A percentile compares a stretch with the other conserved stretches of the same genome.
These are phyloP conservation scores for Coffea humblotiana DNA, from an alignment of 305 asterid genomes.

Conservation along the genomic window DNA sequence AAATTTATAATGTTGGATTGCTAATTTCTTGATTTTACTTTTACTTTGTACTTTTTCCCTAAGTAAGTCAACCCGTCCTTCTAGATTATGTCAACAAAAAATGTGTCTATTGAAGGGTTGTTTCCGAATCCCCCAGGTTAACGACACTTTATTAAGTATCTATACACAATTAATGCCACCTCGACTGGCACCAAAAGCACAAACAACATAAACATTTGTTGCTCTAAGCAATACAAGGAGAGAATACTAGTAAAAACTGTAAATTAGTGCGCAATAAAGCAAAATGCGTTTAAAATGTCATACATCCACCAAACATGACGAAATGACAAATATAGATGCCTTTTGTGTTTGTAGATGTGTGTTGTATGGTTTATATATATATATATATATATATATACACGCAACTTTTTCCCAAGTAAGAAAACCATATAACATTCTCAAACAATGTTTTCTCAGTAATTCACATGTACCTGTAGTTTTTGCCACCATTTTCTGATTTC, in stretches of 20 bases:
- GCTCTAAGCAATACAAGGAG: background rate
- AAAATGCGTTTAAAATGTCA: no score
- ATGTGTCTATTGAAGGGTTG: background rate
- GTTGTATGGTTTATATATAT: no score
- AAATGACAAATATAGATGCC: no score
- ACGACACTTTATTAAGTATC: background rate
- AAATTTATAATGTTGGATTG: background rate
- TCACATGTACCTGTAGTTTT: constrained; percentile 18
- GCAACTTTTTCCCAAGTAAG: background rate
- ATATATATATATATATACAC: no score
- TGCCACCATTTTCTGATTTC: constrained; percentile 5
- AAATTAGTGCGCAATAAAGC: no score
- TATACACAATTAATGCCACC: background rate
- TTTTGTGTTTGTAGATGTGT: no score
- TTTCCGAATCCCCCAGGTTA: background rate
- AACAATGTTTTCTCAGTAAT: background rate
- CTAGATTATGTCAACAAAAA: background rate
- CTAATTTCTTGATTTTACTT: background rate
- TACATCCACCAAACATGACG: no score
- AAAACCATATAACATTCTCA: background rate
- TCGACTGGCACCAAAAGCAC: background rate
- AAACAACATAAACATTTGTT: background rate
- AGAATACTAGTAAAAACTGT: background rate
- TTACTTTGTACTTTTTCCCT: background rate
- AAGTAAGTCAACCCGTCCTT: background rate